phyloP scores from a whole-genome alignment of 208 protist genomes.

The Acanthamoeba healyi region DNA sequence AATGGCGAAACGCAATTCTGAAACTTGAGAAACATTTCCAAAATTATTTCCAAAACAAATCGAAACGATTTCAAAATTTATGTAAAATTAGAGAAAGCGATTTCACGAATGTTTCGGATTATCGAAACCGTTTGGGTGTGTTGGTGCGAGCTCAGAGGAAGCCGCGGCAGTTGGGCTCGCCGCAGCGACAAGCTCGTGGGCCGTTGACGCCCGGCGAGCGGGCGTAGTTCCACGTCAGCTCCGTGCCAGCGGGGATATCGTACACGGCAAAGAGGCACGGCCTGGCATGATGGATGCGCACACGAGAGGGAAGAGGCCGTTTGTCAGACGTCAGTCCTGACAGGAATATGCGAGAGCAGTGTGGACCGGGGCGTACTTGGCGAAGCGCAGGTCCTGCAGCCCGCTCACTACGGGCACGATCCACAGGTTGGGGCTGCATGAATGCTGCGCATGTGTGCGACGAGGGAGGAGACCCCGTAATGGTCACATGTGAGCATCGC shows the following conservation, averaged over 20 bases:
- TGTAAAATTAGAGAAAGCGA: no score
- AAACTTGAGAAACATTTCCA: no score
- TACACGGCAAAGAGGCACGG: not conserved
- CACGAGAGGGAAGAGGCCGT: no score
- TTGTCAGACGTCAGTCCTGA: no score
- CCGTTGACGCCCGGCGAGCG: not conserved
- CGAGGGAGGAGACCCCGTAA: not conserved
- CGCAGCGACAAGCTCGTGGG: not conserved
- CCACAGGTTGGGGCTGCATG: not conserved
- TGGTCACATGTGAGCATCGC: not conserved
- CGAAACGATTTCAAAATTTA: no score
- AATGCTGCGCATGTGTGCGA: not conserved
- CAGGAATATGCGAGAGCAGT: not conserved
- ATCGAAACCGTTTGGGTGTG: not conserved
- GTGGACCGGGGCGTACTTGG: not conserved
- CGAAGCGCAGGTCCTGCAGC: not conserved
- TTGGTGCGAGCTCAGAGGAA: not conserved
- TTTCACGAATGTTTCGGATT: no score
- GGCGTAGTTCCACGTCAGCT: conserved; percentile 13
- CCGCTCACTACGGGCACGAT: not conserved
- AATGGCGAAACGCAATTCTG: no score
- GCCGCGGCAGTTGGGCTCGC: not conserved
- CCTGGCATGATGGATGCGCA: no score
- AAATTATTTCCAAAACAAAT: no score
- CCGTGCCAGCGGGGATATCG: not conserved